Base-by-base conservation (phyloP, 2,329 filamentous ascomycete genomes). In the Trichocomaceae sp. region DNA sequence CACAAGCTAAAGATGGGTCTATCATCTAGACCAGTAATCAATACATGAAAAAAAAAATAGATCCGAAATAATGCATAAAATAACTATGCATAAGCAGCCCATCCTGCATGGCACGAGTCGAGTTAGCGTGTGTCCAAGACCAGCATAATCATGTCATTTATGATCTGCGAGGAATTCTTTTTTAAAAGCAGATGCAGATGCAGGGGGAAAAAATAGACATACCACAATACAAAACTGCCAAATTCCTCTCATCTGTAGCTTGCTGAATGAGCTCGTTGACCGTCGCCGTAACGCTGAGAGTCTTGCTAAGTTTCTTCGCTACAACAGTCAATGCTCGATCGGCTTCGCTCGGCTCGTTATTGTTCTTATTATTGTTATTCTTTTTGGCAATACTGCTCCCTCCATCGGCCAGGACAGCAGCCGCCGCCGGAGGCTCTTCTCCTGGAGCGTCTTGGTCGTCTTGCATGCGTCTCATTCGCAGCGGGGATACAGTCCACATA, bases 211-310 rank as follows among this genome's bases (percentile, higher is more conserved):
- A 47, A 13, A 48, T n/a, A n/a, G 12, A 71, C 81, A 66, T 75
- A 84, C 85, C 86, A 64, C 85, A 86, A 75, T 92, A 99, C 63
- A 99, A 73, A 42, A 96, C 85, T 2, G 93, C 92, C 65, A 99
- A 70, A 67, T 99, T 96, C 61, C 83, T 82, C 75, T 96, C 91
- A 71, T 99, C 93, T 1, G 87, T 92, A 7, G 93, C 92, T 73
- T 95, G 88, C 68, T 96, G 93, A 60, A 99, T 99, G 60, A 99
- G 74, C 67, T 99, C 93, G 66, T 96, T 97, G 52, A 99, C 93
- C 13, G 90, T 96, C 2, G 93, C 95, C 54, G 87, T 88, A 17
- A 96, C 92, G 69, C 92, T 99, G 67, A 99, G 72, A 2, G 88
- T 91, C 78, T 96, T 96, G 59, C 87, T 88, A 62, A 99, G 72